Percentiles rank a stretch among this genome's conserved stretches.
phyloP scores from a whole-genome alignment of 352 stramenopile species.

The Phytophthora cajani region DNA sequence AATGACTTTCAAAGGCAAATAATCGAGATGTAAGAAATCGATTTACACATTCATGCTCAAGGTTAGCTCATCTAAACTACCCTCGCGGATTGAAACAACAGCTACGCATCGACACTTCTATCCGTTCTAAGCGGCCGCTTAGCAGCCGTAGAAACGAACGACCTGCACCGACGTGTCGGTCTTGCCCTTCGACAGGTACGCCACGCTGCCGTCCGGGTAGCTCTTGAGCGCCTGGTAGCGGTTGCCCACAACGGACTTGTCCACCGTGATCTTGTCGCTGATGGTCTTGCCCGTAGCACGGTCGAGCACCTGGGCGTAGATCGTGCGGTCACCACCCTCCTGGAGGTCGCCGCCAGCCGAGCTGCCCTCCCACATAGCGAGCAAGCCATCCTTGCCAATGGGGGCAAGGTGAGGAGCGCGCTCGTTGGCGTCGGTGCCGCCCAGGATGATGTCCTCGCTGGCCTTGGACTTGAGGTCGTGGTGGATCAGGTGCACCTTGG shows the following conservation, averaged over 20 bases:
- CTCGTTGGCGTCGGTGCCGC: conserved; percentile 52
- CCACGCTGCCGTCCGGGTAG: conserved; percentile 52
- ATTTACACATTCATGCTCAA: background rate
- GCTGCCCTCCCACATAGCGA: conserved; percentile 53
- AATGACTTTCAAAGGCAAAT: no score
- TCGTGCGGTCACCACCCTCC: conserved; percentile 26
- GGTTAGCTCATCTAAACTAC: background rate
- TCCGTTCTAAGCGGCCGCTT: conserved; percentile 3
- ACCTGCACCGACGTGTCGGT: conserved; percentile 49
- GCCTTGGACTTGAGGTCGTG: conserved; percentile 27
- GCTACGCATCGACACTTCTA: background rate
- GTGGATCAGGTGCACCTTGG: conserved; percentile 57
- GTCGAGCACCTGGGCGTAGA: conserved; percentile 54
- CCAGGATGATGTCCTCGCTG: conserved; percentile 53
- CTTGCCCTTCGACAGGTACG: conserved; percentile 50
- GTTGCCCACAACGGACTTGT: conserved; percentile 46
- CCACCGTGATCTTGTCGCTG: conserved; percentile 45
- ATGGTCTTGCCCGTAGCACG: conserved; percentile 37
- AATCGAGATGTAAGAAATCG: no score
- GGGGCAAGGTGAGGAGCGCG: conserved; percentile 48
- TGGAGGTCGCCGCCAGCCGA: conserved; percentile 37
- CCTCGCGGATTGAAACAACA: background rate
- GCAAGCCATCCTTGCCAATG: conserved; percentile 42
- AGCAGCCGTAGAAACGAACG: conserved; percentile 50
- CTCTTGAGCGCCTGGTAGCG: conserved; percentile 58